These are phyloP conservation scores for Decorospora gaudefroyi DNA, from an alignment of 2,329 filamentous ascomycete genomes.

Conservation along the genomic window DNA sequence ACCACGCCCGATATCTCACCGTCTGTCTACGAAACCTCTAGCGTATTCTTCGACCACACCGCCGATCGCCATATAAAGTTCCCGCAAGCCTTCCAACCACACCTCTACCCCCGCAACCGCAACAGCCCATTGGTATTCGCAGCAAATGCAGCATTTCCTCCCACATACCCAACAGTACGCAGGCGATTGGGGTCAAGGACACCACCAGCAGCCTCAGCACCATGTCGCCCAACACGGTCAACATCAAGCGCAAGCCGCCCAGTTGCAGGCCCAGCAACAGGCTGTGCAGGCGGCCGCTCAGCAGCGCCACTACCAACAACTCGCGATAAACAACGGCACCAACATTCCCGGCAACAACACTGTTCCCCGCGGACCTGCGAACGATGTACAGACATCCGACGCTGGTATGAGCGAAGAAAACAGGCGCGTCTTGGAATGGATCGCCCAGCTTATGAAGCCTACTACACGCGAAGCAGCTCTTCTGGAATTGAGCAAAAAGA, in stretches of 20 bases:
- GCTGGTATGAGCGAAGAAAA: constrained; percentile 81
- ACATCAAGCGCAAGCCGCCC: constrained; percentile 49
- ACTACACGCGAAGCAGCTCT: constrained; percentile 86
- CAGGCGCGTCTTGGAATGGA: constrained; percentile 87
- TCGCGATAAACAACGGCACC: constrained; percentile 68
- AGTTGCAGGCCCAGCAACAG: constrained; percentile 51
- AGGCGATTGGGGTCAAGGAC: constrained; percentile 55
- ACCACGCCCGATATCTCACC: constrained; percentile 23
- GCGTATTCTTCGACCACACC: constrained; percentile 15
- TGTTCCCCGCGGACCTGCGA: constrained; percentile 45
- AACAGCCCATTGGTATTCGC: constrained; percentile 22
- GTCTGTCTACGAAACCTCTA: constrained; percentile 13
- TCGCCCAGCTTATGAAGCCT: constrained; percentile 87
- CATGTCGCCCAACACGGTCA: constrained; percentile 50
- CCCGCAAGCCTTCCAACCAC: constrained; percentile 8
- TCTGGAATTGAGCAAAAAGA: constrained; percentile 96
- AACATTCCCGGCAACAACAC: constrained; percentile 45
- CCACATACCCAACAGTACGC: constrained; percentile 67
- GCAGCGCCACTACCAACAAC: constrained; percentile 70
- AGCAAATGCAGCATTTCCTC: constrained; percentile 63
- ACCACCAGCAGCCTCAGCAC: constrained; percentile 49
- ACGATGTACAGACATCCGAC: constrained; percentile 47
- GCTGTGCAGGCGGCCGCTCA: constrained; percentile 56
- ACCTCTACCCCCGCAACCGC: constrained; percentile 11
- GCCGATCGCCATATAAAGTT: constrained; percentile 10